Base-by-base conservation (phyloP, 805 yeast genomes). In the Ogataea kodamae region DNA sequence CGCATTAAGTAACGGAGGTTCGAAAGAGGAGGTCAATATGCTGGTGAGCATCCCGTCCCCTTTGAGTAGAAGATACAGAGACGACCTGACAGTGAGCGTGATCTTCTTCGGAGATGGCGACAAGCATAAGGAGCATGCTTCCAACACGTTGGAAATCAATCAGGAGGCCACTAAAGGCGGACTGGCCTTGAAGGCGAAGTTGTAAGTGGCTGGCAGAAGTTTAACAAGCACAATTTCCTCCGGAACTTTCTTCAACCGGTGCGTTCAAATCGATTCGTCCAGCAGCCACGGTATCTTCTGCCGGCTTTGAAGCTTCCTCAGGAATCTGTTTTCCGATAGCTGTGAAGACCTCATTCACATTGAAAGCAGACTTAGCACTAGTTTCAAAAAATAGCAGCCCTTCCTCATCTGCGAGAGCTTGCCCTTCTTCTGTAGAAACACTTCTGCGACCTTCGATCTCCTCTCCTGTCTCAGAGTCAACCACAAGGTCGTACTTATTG, bases 41-140 rank as follows among this genome's bases (percentile, higher is more conserved):
- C 65, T 92, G 40, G 81, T 88, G 11, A 81, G 92, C 34, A 87
- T 92, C 33, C 97, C 97, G 12, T 75, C 88, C 11, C 97, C 97
- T 2, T 72, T 83, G 48, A 82, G 96, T 13, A 77, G 98, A 61
- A 72, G 87, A 27, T 90, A 89, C 61, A 77, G 98, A 58, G 98
- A 92, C 62, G 98, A 92, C 59, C 69, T 92, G 54, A 89, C 97
- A 1, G 97, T 89, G 5, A 87, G 96, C 3, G 98, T 92, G 15
- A 86, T 90, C 2, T 92, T 92, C 61, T 92, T 92, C 56, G 40
- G 50, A 8, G 55, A 55, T 29, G 95, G 95, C 9, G 75, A 75
- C 15, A 69, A 68, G 30, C 55, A 59, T n/a, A 63, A 65, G 10
- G 31, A 39, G 18, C 57, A 65, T 42, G 68, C 66, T 19, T 49